A percentile compares a stretch with the other conserved stretches of the same genome.
These are phyloP conservation scores for Ceriops tagal DNA, from an alignment of 345 rosid species.

Conservation along the genomic window DNA sequence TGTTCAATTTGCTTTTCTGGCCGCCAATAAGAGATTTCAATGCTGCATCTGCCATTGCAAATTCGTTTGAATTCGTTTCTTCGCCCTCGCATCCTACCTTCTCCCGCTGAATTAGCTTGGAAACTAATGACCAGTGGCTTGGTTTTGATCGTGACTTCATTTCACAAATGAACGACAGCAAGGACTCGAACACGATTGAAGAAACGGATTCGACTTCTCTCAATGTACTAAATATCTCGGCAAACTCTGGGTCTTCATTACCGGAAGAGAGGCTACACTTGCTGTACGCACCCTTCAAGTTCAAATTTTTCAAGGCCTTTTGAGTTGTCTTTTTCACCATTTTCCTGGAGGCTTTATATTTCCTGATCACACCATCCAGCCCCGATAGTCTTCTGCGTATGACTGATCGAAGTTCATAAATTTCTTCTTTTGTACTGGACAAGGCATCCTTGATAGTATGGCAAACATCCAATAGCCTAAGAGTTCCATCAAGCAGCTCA, in stretches of 20 bases:
- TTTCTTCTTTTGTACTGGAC: slow-evolving; percentile 7
- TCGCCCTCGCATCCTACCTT: neutral
- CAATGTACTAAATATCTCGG: neutral
- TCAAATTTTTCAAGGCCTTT: slow-evolving; percentile 10
- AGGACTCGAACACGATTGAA: slow-evolving; percentile 13
- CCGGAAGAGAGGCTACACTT: neutral
- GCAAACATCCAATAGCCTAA: slow-evolving; percentile 13
- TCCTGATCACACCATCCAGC: neutral
- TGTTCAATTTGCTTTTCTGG: slow-evolving; percentile 14
- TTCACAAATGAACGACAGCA: slow-evolving; percentile 12
- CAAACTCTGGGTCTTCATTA: neutral
- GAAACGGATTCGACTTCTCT: slow-evolving; percentile 18
- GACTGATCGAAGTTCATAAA: slow-evolving; percentile 1
- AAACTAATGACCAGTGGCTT: slow-evolving; percentile 16
- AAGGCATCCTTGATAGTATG: slow-evolving; percentile 12
- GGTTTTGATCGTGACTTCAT: neutral
- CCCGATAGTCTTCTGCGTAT: slow-evolving; percentile 17
- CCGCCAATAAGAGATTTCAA: slow-evolving; percentile 9
- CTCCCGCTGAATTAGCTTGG: slow-evolving; percentile 15
- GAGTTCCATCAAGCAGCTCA: slow-evolving; percentile 15
- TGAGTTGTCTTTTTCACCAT: slow-evolving; percentile 18
- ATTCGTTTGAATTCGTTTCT: slow-evolving; percentile 7
- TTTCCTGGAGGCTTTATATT: slow-evolving; percentile 17
- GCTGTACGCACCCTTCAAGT: slow-evolving; percentile 5
- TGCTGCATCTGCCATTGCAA: slow-evolving; percentile 19